Conservation (phyloP, 768 basidiomycete species). For the Leccinum aurantiacum region DNA sequence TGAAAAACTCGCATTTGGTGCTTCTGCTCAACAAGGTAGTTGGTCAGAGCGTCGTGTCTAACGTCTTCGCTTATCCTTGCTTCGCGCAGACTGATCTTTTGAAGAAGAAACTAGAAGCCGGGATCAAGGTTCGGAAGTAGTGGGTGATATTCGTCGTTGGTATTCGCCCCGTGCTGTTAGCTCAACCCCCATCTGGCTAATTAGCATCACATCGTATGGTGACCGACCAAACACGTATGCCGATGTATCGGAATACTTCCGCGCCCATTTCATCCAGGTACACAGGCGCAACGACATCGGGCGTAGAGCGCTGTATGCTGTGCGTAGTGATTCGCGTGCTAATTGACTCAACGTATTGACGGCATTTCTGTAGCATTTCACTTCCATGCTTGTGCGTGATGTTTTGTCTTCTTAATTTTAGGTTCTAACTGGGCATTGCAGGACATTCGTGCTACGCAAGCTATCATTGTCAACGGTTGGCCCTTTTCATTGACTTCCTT, state of each 20-base stretch:
- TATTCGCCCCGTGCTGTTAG: not conserved
- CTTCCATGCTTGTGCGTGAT: constrained; percentile 60
- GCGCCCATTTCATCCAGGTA: constrained; percentile 78
- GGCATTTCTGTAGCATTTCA: constrained; percentile 52
- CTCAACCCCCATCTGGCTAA: not conserved
- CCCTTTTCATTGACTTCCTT: constrained; percentile 7
- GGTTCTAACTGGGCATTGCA: constrained; percentile 23
- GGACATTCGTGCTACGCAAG: constrained; percentile 68
- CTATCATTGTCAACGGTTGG: constrained; percentile 62
- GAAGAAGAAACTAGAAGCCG: constrained; percentile 66
- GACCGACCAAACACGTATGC: constrained; percentile 70
- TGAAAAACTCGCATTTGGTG: constrained; percentile 70
- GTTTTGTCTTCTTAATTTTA: constrained; percentile 1
- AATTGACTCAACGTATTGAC: constrained; percentile 11
- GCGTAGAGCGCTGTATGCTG: constrained; percentile 61
- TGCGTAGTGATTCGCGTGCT: constrained; percentile 38
- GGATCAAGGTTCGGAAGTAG: constrained; percentile 74
- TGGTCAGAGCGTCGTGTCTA: constrained; percentile 5
- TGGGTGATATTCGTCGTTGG: constrained; percentile 39
- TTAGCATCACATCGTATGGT: constrained; percentile 75
- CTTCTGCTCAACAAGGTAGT: constrained; percentile 77
- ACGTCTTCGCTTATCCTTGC: constrained; percentile 9
- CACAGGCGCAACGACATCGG: constrained; percentile 65
- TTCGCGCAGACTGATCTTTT: constrained; percentile 62
- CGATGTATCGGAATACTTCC: constrained; percentile 74